phyloP scores from a whole-genome alignment of 225 moss, liverwort and hornwort genomes.

The Thuidium tamariscinum region DNA sequence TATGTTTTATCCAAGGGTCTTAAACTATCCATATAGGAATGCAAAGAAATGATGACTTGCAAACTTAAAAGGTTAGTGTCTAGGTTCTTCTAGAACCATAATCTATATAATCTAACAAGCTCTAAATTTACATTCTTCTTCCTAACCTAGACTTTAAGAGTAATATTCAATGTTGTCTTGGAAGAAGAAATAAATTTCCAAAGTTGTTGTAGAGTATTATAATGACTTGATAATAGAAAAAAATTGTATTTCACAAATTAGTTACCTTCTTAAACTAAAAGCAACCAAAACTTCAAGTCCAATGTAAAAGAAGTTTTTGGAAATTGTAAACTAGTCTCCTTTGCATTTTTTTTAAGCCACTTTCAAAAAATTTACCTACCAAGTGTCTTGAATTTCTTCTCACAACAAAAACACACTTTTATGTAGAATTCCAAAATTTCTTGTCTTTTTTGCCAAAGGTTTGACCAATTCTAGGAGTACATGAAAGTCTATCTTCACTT shows the following conservation, averaged over 20 bases:
- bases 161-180: neutral
- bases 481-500: neutral
- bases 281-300: neutral
- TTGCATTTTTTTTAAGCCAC: neutral
- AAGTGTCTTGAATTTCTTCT: fast-evolving
- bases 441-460: neutral
- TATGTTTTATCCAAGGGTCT: neutral
- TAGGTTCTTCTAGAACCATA: neutral
- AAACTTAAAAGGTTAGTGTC: neutral
- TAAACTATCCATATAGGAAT: neutral
- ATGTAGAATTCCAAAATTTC: neutral
- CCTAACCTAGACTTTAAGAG: fast-evolving
- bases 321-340: neutral
- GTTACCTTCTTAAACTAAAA: neutral
- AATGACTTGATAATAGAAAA: neutral
- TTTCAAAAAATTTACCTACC: neutral
- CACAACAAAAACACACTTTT: neutral
- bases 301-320: fast-evolving
- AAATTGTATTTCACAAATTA: fast-evolving
- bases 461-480: too few species aligned
- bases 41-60: fast-evolving
- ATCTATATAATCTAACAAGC: neutral
- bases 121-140: neutral
- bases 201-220: neutral
- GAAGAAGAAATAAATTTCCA: neutral